Percentiles rank a stretch among this genome's conserved stretches.
phyloP scores from a whole-genome alignment of 495 filamentous ascomycete species.

The Neurospora sp. region DNA sequence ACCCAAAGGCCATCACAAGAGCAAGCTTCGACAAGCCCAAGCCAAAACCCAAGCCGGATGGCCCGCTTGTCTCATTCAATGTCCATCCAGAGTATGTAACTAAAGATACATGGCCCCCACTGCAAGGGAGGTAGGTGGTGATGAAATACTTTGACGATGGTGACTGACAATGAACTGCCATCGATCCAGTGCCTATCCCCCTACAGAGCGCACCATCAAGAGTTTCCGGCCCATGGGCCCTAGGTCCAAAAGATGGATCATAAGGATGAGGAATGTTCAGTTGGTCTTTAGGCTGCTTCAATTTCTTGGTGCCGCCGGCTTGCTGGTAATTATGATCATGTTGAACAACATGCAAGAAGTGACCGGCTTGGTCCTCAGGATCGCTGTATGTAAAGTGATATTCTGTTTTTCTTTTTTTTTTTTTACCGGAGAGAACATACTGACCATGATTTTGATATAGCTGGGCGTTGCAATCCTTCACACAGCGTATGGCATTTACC shows the following conservation, averaged over 20 bases:
- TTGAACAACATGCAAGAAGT: conserved; percentile 52
- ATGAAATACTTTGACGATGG: background rate
- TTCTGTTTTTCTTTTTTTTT: background rate
- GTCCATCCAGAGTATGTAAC: conserved; percentile 67
- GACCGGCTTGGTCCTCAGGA: conserved; percentile 64
- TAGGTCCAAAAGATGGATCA: conserved; percentile 58
- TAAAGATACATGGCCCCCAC: background rate
- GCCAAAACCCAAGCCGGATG: conserved; percentile 57
- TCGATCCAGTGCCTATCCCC: background rate
- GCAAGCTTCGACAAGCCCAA: conserved; percentile 54
- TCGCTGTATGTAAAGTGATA: conserved; percentile 48
- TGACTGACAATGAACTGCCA: background rate
- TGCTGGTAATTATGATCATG: conserved; percentile 62
- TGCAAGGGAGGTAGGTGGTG: background rate
- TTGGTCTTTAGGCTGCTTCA: conserved; percentile 53
- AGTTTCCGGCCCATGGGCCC: conserved; percentile 52
- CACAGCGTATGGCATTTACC: conserved; percentile 66
- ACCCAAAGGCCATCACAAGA: conserved; percentile 72
- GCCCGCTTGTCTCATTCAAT: conserved; percentile 68
- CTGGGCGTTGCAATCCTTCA: conserved; percentile 61
- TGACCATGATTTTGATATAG: conserved; percentile 18
- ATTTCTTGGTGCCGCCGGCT: conserved; percentile 56
- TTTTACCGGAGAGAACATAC: background rate
- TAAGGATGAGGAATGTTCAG: conserved; percentile 52
- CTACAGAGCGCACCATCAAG: conserved; percentile 8